phyloP scores from a whole-genome alignment of 2,329 filamentous ascomycete genomes.

The Fusarium penzigii region DNA sequence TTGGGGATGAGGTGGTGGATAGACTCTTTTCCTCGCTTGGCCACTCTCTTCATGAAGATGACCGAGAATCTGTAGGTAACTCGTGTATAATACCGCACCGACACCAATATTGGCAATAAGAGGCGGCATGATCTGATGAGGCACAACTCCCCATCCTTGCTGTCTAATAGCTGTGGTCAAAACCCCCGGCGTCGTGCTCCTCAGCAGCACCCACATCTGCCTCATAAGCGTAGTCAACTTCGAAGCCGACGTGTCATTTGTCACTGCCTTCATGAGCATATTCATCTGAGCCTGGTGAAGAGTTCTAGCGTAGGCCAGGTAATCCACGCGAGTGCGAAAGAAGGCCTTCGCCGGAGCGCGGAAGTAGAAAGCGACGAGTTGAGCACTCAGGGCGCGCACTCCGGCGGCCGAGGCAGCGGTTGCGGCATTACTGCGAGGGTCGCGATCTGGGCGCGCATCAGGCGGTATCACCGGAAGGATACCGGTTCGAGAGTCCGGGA shows the following conservation, averaged over 20 bases:
- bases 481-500: constrained; percentile 28
- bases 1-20: constrained; percentile 64
- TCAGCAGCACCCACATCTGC: constrained; percentile 52
- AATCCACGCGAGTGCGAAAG: constrained; percentile 88
- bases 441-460: constrained; percentile 45
- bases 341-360: constrained; percentile 89
- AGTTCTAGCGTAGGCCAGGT: constrained; percentile 60
- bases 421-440: constrained; percentile 55
- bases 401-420: constrained; percentile 82
- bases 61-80: constrained; percentile 71
- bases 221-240: constrained; percentile 35
- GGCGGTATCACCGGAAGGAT: constrained; percentile 48
- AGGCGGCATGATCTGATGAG: constrained; percentile 75
- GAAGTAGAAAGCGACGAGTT: constrained; percentile 89
- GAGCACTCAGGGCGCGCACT: constrained; percentile 79
- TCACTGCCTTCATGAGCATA: constrained; percentile 38
- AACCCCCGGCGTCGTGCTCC: constrained; percentile 69
- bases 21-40: constrained; percentile 60
- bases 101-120: constrained; percentile 73
- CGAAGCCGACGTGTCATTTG: constrained; percentile 37
- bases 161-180: constrained; percentile 66
- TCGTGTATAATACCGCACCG: constrained; percentile 73
- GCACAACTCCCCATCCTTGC: constrained; percentile 74
- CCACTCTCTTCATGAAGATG: constrained; percentile 65
- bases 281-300: constrained; percentile 50